phyloP scores from a whole-genome alignment of 2,329 filamentous ascomycete genomes.

The Stagonosporopsis cucurbitacearum region DNA sequence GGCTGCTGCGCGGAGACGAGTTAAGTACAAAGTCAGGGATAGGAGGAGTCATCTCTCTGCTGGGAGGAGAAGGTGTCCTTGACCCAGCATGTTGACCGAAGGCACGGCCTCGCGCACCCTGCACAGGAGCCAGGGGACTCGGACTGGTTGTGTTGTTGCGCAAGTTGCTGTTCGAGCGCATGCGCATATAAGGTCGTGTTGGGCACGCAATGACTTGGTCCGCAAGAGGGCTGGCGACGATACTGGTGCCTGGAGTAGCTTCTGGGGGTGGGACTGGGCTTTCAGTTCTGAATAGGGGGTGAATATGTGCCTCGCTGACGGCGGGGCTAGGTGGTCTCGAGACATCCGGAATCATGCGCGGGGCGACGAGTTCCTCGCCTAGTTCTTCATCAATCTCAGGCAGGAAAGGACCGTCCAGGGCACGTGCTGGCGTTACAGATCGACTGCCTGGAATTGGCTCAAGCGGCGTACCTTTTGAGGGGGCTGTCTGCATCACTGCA shows the following conservation, averaged over 20 bases:
- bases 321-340: constrained; percentile 49
- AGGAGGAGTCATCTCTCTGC: constrained; percentile 49
- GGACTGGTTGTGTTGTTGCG: constrained; percentile 31
- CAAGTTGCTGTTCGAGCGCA: constrained; percentile 42
- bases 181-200: constrained; percentile 45
- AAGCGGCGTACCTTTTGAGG: constrained; percentile 60
- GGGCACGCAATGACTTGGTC: constrained; percentile 64
- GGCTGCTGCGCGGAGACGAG: constrained; percentile 49
- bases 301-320: constrained; percentile 71
- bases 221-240: constrained; percentile 72
- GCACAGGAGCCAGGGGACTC: constrained; percentile 32
- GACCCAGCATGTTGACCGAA: constrained; percentile 29
- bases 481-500: constrained; percentile 41
- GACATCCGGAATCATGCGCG: constrained; percentile 43
- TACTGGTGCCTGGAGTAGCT: constrained; percentile 70
- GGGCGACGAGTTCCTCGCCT: constrained; percentile 36
- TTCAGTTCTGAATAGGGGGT: constrained; percentile 78
- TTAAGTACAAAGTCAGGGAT: constrained; percentile 54
- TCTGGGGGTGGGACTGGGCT: constrained; percentile 71
- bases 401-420: constrained; percentile 60
- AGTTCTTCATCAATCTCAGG: constrained; percentile 30
- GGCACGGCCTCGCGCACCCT: constrained; percentile 32
- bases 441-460: constrained; percentile 75
- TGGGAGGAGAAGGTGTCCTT: constrained; percentile 45
- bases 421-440: constrained; percentile 67